phyloP scores from a whole-genome alignment of 75 land plant genomes.

The Chamaecyparis obtusa region DNA sequence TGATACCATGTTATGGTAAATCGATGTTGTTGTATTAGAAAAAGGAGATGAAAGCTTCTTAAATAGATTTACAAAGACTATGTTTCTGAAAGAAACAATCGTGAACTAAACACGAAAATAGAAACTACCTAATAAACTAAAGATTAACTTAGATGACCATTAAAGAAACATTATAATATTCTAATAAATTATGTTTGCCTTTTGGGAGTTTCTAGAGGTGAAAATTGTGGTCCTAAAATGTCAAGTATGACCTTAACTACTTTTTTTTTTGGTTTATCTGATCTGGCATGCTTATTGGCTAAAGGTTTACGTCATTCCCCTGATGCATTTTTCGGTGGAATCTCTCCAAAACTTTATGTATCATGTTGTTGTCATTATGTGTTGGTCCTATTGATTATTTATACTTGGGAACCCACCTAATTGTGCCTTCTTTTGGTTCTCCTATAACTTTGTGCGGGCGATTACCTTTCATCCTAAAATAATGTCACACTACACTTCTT shows the following conservation, averaged over 20 bases:
- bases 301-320: not conserved
- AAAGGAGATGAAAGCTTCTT: too few species aligned
- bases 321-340: not conserved
- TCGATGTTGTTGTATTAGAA: too few species aligned
- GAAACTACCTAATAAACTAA: too few species aligned
- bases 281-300: not conserved
- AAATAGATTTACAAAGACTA: too few species aligned
- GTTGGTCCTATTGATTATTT: not conserved
- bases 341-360: not conserved
- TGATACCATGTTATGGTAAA: too few species aligned
- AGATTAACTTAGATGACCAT: too few species aligned
- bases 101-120: too few species aligned
- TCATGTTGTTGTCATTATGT: not conserved
- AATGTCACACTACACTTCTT: not conserved
- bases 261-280: not conserved
- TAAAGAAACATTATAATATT: too few species aligned
- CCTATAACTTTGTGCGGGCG: not conserved
- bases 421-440: not conserved
- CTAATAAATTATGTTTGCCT: not conserved
- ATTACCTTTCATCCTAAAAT: not conserved
- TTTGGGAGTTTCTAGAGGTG: not conserved
- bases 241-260: not conserved
- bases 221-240: not conserved
- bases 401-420: not conserved
- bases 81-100: too few species aligned